Evolutionary conservation across 2,329 filamentous ascomycete species (phyloP), one percentile per base, ranked within the genome.

Genomic region (Penicillium hesseltinei): DNA sequence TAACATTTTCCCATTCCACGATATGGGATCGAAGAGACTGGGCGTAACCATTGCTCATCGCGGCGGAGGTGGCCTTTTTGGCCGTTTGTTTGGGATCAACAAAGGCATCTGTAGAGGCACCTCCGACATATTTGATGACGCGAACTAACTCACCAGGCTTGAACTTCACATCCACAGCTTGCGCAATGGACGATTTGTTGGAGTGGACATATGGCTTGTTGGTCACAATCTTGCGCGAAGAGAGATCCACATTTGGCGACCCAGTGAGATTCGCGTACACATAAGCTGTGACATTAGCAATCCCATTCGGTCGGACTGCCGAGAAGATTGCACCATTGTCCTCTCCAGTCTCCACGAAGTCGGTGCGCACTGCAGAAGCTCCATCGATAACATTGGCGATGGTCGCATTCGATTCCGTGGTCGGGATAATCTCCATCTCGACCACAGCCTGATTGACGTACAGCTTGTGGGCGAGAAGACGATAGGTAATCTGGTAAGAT

Each of bases 301-400:
- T 76, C 2, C 86, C 86, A 49, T 77, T 73, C 0, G 88, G 88
- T 27, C 81, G 80, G 2, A 91, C 87, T 1, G 86, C 82, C 2
- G 84, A 81, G 77, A 82, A 90, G 43, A 91, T 87, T 1, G 82
- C 75, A 19, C 80, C 76, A 2, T 78, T 71, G 39, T 86, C 83
- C 38, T 79, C 74, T 1, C 81, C 82, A 27, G 85, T 88, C 1
- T 78, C 77, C 1, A 80, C 80, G 57, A 85, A 82, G 43, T 84
- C 80, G 0, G 86, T 84, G 15, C 88, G 80, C 9, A 88, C 83
- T n/a, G 88, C 88, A 64, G 84, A 83, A 61, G 83, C 81, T 0
- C 88, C 88, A 62, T 91, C 86, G 5, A 91, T 68, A 0, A 90
- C 76, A 70, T 91, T 89, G 13, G 84, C 84, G 3, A 90, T 78